Evolutionary conservation across 225 moss, liverwort and hornwort species (phyloP), one percentile per base, ranked within the genome.

Genomic region (Climacium dendroides): DNA sequence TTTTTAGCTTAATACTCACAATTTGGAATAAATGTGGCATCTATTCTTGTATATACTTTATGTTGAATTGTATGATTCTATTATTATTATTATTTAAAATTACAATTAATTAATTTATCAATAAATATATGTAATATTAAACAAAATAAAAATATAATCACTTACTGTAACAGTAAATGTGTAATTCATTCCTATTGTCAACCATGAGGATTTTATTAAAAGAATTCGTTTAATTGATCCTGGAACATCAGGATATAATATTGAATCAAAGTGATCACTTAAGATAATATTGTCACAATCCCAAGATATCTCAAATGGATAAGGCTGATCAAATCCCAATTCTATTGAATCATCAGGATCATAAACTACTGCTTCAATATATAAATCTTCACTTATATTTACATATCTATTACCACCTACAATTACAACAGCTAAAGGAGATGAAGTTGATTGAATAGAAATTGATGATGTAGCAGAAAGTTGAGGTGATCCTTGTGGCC

Each of bases 331-430:
- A 22, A 88, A 86, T 32, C 47, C 85, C 24, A 74, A 71, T 87
- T 95, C 93, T 32, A 91, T 82, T 3, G 91, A 86, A 73, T 93
- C 91, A 66, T 95, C 88, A 5, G 93, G 92, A 64, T 95, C 92
- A 66, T 91, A 93, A 47, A 92, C 86, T 34, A 82, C 55, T 13
- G 70, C 94, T 87, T 93, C 90, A 55, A 94, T 15, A 41, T 90
- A 89, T 34, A 92, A 60, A 80, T 92, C 90, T 79, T 94, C 92
- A n/a, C 78, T 73, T 29, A 90, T 78, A 48, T 94, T 92, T 54
- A 93, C 82, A 39, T 79, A 82, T 18, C 92, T 89, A 81, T 95
- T 79, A 18, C 91, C 91, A 55, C 94, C 94, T 58, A 90, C 65
- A 71, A 95, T 91, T 47, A 73, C 80, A 58, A 91, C 45, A 35